Percentiles rank a stretch among this genome's conserved stretches.
These are phyloP conservation scores for Suillus spraguei DNA, from an alignment of 768 basidiomycete species.

Conservation along the genomic window DNA sequence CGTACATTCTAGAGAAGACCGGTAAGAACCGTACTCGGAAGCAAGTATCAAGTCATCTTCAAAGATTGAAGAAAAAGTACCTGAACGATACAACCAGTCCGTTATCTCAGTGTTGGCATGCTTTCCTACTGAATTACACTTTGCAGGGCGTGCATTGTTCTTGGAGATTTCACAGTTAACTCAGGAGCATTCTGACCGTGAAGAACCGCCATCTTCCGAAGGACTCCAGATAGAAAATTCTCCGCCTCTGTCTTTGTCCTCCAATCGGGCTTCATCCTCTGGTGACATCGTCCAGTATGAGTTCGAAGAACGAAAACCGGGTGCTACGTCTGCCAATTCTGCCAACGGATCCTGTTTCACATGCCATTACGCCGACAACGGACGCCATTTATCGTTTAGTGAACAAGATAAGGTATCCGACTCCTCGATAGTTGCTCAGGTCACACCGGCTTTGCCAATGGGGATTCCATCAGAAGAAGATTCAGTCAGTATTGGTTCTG, in stretches of 20 bases:
- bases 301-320: neutral
- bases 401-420: constrained; percentile 13
- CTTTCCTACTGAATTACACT: constrained; percentile 4
- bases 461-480: constrained; percentile 15
- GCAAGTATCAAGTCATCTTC: constrained; percentile 43
- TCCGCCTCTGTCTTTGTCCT: constrained; percentile 13
- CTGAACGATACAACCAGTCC: constrained; percentile 34
- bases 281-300: constrained; percentile 11
- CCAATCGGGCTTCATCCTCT: constrained; percentile 2
- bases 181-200: constrained; percentile 13
- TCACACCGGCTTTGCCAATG: constrained; percentile 7
- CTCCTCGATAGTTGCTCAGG: constrained; percentile 12
- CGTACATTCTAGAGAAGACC: constrained; percentile 40
- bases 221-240: constrained; percentile 13
- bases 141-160: constrained; percentile 29
- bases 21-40: constrained; percentile 41
- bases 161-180: constrained; percentile 23
- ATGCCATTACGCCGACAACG: neutral
- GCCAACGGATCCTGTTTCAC: neutral
- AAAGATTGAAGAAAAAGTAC: constrained; percentile 38
- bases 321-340: no score
- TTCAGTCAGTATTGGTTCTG: constrained; percentile 19
- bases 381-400: constrained; percentile 7
- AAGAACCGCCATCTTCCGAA: constrained; percentile 3
- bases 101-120: constrained; percentile 16